phyloP scores from a whole-genome alignment of 192 early-diverging fungal genomes.

The Coemansia sp. region DNA sequence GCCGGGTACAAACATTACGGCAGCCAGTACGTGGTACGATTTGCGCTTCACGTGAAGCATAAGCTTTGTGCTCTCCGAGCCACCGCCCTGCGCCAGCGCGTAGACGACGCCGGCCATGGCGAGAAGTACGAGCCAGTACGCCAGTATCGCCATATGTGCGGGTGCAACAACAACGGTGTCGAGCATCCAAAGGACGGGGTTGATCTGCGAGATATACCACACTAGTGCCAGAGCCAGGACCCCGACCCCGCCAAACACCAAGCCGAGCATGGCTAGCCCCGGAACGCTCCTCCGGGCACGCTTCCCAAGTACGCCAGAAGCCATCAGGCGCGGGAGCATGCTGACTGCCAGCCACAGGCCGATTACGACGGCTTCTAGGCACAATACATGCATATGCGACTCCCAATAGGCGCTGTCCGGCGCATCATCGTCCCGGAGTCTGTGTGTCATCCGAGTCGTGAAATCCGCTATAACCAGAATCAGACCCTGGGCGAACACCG shows the following conservation, averaged over 20 bases:
- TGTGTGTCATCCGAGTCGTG: neutral
- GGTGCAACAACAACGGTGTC: neutral
- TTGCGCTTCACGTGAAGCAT: slow-evolving; percentile 77
- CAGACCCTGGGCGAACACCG: slow-evolving; percentile 23
- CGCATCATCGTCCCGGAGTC: neutral
- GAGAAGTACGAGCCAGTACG: slow-evolving; percentile 35
- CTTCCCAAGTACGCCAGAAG: neutral
- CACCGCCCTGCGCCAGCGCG: neutral
- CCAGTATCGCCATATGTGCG: slow-evolving; percentile 6
- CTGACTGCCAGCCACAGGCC: neutral
- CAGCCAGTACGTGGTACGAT: slow-evolving; percentile 80
- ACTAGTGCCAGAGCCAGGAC: slow-evolving; percentile 15
- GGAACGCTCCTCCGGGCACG: neutral
- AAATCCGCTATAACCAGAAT: slow-evolving; percentile 13
- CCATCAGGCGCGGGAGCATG: neutral
- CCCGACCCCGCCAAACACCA: neutral
- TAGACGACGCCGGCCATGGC: slow-evolving; percentile 3
- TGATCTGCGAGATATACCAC: slow-evolving; percentile 5
- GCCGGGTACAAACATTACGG: slow-evolving; percentile 86
- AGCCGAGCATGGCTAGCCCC: neutral
- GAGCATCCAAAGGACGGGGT: slow-evolving; percentile 6
- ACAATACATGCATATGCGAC: slow-evolving; percentile 9
- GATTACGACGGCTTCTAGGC: slow-evolving; percentile 17
- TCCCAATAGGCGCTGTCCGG: neutral
- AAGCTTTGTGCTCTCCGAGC: slow-evolving; percentile 11